Evolutionary conservation across 2,329 filamentous ascomycete genomes (phyloP).

Genomic region (Colletotrichum abscissum): DNA sequence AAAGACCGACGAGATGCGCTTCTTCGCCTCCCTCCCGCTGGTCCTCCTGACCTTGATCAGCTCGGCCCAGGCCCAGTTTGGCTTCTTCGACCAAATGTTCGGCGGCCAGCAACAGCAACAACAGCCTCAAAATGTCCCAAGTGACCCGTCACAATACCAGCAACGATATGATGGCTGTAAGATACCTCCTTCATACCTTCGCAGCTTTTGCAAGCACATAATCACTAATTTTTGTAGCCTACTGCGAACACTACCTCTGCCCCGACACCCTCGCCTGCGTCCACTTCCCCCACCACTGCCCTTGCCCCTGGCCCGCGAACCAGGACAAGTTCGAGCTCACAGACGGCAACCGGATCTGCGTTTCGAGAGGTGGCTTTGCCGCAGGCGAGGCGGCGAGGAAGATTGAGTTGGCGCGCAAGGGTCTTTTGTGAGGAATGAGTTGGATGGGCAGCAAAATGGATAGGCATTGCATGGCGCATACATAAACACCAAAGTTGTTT

Average conservation of each 20-base stretch:
- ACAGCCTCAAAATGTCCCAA: slow-evolving; percentile 77
- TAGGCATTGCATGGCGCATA: slow-evolving; percentile 17
- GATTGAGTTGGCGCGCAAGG: slow-evolving; percentile 83
- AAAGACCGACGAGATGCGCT: slow-evolving; percentile 45
- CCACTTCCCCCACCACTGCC: slow-evolving; percentile 96
- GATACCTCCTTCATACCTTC: slow-evolving; percentile 22
- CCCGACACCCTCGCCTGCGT: slow-evolving; percentile 95
- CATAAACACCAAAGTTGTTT: not conserved
- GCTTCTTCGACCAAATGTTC: slow-evolving; percentile 99
- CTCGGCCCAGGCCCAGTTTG: slow-evolving; percentile 82
- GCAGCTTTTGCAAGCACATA: too few relatives aligned
- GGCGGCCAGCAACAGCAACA: slow-evolving; percentile 65
- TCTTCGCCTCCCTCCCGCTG: slow-evolving; percentile 44
- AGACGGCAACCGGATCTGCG: slow-evolving; percentile 79
- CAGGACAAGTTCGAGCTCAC: slow-evolving; percentile 83
- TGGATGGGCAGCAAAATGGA: not conserved
- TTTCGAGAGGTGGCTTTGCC: slow-evolving; percentile 81
- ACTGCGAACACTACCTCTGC: slow-evolving; percentile 93
- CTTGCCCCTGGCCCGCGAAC: slow-evolving; percentile 82
- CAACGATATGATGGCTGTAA: slow-evolving; percentile 75
- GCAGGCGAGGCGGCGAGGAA: slow-evolving; percentile 78
- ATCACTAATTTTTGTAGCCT: slow-evolving; percentile 60
- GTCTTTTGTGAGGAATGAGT: slow-evolving; percentile 65
- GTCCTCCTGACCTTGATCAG: slow-evolving; percentile 70
- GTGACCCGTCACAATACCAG: slow-evolving; percentile 85